Conservation (phyloP, 371 early-diverging fungal genomes). For the Dipsacomyces acuminosporus region DNA sequence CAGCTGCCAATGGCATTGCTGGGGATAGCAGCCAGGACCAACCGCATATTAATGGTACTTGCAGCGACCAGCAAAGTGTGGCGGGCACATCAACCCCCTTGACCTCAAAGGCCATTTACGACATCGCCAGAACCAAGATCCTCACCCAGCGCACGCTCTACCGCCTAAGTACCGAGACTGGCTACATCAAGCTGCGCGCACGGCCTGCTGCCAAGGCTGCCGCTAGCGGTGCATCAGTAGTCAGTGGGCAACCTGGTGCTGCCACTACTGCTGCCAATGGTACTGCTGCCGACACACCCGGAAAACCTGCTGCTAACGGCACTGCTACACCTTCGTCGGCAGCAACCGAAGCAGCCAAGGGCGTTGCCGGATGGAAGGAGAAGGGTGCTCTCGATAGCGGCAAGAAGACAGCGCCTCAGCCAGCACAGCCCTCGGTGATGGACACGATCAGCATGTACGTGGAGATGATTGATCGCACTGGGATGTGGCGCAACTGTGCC, state of each 20-base stretch:
- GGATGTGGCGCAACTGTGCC: constrained; percentile 53
- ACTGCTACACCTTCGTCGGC: constrained; percentile 1
- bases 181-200: constrained; percentile 41
- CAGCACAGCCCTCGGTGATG: constrained; percentile 29
- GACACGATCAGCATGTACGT: constrained; percentile 38
- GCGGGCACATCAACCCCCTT: not conserved
- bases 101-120: constrained; percentile 37
- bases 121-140: constrained; percentile 40
- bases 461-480: constrained; percentile 44
- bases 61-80: too few species aligned
- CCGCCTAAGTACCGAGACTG: constrained; percentile 38
- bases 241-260: too few species aligned
- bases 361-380: constrained; percentile 48
- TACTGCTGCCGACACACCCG: constrained; percentile 7
- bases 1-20: not conserved
- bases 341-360: constrained; percentile 3
- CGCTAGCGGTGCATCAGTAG: not conserved
- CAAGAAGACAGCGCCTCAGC: constrained; percentile 27
- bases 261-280: constrained; percentile 4
- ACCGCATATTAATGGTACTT: not conserved
- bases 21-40: not conserved
- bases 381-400: constrained; percentile 47
- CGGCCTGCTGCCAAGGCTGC: constrained; percentile 10
- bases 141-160: constrained; percentile 33
- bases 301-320: not conserved